These are phyloP conservation scores for Paramecium primaurelia DNA, from an alignment of 73 alveolate genomes.

Conservation along the genomic window DNA sequence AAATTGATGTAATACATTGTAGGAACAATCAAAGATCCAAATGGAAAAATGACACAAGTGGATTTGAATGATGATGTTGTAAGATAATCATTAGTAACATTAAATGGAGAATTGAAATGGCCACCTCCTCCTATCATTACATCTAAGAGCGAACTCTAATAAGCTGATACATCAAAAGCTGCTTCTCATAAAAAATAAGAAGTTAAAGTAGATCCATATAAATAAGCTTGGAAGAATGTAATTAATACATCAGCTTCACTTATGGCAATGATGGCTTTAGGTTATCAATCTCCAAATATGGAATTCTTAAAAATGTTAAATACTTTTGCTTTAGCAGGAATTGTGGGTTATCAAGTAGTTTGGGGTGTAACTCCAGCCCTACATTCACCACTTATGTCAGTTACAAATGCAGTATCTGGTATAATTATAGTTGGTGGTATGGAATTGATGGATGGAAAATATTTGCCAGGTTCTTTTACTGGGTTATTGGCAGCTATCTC, in stretches of 20 bases:
- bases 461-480: slow-evolving; percentile 45
- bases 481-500: slow-evolving; percentile 54
- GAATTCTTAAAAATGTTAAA: slow-evolving; percentile 58
- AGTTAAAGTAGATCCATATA: slow-evolving; percentile 32
- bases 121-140: slow-evolving; percentile 63
- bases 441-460: slow-evolving; percentile 52
- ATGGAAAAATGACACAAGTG: not conserved
- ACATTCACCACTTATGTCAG: slow-evolving; percentile 87
- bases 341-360: slow-evolving; percentile 79
- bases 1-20: slow-evolving; percentile 68
- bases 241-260: slow-evolving; percentile 44
- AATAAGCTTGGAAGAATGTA: slow-evolving; percentile 44
- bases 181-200: slow-evolving; percentile 2
- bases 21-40: slow-evolving; percentile 69
- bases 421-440: slow-evolving; percentile 74
- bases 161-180: not conserved
- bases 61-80: slow-evolving; percentile 66
- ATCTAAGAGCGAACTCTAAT: slow-evolving; percentile 3
- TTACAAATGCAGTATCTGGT: slow-evolving; percentile 87
- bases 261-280: slow-evolving; percentile 34
- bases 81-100: slow-evolving; percentile 52
- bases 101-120: slow-evolving; percentile 61
- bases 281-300: slow-evolving; percentile 27
- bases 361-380: slow-evolving; percentile 89
- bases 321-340: slow-evolving; percentile 73